These are phyloP conservation scores for Cyclotella cryptica DNA, from an alignment of 108 stramenopile species.

Conservation along the genomic window DNA sequence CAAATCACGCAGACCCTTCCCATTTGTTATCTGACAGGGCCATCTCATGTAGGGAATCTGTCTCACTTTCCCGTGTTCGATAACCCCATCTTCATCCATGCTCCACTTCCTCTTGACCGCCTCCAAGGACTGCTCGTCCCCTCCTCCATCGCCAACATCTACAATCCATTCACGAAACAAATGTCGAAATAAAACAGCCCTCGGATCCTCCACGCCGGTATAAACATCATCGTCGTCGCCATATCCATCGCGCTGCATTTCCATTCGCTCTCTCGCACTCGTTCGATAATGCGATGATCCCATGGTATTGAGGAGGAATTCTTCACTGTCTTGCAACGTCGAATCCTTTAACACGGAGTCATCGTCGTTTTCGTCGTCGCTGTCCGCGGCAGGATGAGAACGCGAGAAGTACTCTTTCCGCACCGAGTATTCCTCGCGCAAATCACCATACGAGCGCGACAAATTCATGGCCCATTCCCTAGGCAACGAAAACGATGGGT, in stretches of 20 bases:
- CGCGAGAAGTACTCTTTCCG: conserved; percentile 6
- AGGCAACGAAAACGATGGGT: conserved; percentile 20
- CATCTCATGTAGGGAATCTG: conserved; percentile 45
- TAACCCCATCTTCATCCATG: conserved; percentile 36
- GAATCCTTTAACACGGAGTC: background rate
- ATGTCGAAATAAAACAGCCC: conserved; percentile 64
- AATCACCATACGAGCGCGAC: conserved; percentile 44
- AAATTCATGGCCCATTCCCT: conserved; percentile 47
- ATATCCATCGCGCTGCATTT: conserved; percentile 12
- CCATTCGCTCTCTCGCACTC: background rate
- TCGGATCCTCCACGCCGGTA: conserved; percentile 40
- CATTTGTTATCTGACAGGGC: conserved; percentile 41
- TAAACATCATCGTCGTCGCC: conserved; percentile 11
- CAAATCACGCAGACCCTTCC: conserved; percentile 46
- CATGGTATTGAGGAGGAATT: conserved; percentile 15
- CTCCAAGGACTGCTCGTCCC: conserved; percentile 43
- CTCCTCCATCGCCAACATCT: conserved; percentile 21
- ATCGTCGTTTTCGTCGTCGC: conserved; percentile 28
- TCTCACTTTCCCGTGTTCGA: conserved; percentile 31
- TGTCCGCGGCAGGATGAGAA: background rate
- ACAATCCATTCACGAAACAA: conserved; percentile 61
- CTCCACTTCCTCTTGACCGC: conserved; percentile 36
- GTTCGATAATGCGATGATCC: conserved; percentile 43
- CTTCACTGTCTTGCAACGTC: background rate
- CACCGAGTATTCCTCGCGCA: conserved; percentile 36